Evolutionary conservation across 148 eudicot genomes (phyloP), one percentile per base, ranked within the genome.

Genomic region (Nyssa sinensis): DNA sequence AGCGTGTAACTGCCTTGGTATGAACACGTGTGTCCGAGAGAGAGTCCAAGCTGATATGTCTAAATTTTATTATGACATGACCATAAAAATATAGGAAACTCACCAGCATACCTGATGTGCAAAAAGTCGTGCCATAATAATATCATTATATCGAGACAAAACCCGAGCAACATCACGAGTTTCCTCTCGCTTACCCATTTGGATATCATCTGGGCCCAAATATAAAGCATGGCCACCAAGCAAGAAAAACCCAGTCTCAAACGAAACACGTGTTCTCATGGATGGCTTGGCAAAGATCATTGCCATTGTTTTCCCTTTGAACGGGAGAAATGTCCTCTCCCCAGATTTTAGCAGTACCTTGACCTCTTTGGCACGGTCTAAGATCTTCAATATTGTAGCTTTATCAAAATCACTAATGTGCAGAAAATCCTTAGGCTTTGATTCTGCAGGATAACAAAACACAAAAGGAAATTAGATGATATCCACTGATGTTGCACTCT

Each of bases 261-360:
- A 95, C 14, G 99, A 95, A 79, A 95, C 99, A 32, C 99, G 82
- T 62, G 99, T 95, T 77, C 99, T 83, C 99, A 95, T 95, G 69
- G 99, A 95, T 39, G 99, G 99, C 80, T 95, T 95, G 58, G 99
- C 91, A 88, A 95, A 95, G 33, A 95, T 95, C 99, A 95, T 95
- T 37, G 99, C 93, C 99, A 95, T 90, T 63, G 90, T 84, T 88
- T 89, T 95, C 41, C 99, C 99, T 57, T 89, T 85, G 62, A 95
- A 91, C 27, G 99, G 99, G 70, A 88, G 94, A 78, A 85, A 90
- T 37, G 96, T 84, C 81, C 87, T 88, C 75, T 95, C 94, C 72
- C 96, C 97, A 67, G 97, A 92, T 82, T 95, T 92, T 11, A 95
- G 77, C 57, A 86, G 67, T 44, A 86, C 86, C 80, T 95, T 95